A percentile compares a stretch with the other conserved stretches of the same genome.
phyloP scores from a whole-genome alignment of 768 basidiomycete genomes.

The Tremella mesenterica region DNA sequence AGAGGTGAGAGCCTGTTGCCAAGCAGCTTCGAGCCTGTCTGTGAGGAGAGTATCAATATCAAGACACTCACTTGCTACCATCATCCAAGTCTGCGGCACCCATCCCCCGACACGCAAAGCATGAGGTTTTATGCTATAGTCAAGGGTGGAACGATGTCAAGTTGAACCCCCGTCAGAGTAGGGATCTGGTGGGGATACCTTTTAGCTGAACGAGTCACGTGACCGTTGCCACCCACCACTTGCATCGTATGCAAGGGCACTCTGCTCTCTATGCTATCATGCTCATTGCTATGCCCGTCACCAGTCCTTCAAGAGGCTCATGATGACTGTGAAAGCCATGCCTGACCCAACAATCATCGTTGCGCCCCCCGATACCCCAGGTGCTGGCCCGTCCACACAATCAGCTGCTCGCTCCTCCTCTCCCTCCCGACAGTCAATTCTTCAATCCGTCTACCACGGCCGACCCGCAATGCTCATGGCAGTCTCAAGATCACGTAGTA shows the following conservation, averaged over 20 bases:
- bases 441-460: slow-evolving; percentile 23
- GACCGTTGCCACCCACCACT: no score
- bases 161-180: no score
- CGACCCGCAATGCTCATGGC: slow-evolving; percentile 22
- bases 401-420: slow-evolving; percentile 19
- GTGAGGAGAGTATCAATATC: background rate
- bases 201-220: no score
- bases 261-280: no score
- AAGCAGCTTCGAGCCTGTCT: slow-evolving; percentile 66
- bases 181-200: no score
- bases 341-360: no score
- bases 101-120: slow-evolving; percentile 13
- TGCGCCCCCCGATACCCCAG: no score
- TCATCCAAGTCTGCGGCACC: slow-evolving; percentile 46
- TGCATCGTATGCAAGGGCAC: no score
- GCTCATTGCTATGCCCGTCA: no score
- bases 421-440: slow-evolving; percentile 13
- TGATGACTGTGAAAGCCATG: no score
- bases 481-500: slow-evolving; percentile 23
- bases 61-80: slow-evolving; percentile 53
- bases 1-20: slow-evolving; percentile 64
- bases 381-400: slow-evolving; percentile 17
- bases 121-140: background rate
- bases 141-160: no score
- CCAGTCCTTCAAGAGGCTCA: no score